A percentile compares a stretch with the other conserved stretches of the same genome.
These are phyloP conservation scores for Botrytis squamosa DNA, from an alignment of 2,329 filamentous ascomycete species.

Conservation along the genomic window DNA sequence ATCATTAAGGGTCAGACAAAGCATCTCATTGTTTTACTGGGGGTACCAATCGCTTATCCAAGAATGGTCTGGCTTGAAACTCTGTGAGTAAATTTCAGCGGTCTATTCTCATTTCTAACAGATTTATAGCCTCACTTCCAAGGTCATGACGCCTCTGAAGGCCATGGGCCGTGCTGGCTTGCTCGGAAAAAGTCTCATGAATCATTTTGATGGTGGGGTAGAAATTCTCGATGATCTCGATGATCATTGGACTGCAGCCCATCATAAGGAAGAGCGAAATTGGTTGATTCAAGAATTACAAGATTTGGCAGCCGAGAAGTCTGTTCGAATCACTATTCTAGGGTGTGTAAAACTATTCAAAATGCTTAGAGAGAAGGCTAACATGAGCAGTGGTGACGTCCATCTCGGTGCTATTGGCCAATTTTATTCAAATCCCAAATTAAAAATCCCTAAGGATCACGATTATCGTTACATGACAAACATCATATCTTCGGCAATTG, in stretches of 20 bases:
- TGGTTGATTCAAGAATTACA: conserved; percentile 89
- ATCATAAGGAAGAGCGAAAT: conserved; percentile 86
- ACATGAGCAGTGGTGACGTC: conserved; percentile 73
- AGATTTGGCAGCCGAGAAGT: conserved; percentile 89
- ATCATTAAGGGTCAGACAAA: conserved; percentile 81
- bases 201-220: conserved; percentile 86
- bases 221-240: conserved; percentile 91
- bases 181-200: conserved; percentile 73
- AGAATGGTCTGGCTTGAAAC: conserved; percentile 72
- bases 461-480: conserved; percentile 98
- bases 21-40: conserved; percentile 83
- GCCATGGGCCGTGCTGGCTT: conserved; percentile 79
- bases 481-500: conserved; percentile 89
- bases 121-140: conserved; percentile 68
- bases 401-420: conserved; percentile 90
- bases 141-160: conserved; percentile 84
- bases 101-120: conserved; percentile 31
- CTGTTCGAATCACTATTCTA: conserved; percentile 85
- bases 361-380: conserved; percentile 22
- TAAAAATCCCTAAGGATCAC: conserved; percentile 76
- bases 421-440: conserved; percentile 89
- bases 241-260: conserved; percentile 96
- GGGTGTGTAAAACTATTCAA: conserved; percentile 47
- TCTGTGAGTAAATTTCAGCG: conserved; percentile 49
- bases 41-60: conserved; percentile 81